Evolutionary conservation across 257 asterid species (phyloP).

Genomic region (Scutellaria galericulata): DNA sequence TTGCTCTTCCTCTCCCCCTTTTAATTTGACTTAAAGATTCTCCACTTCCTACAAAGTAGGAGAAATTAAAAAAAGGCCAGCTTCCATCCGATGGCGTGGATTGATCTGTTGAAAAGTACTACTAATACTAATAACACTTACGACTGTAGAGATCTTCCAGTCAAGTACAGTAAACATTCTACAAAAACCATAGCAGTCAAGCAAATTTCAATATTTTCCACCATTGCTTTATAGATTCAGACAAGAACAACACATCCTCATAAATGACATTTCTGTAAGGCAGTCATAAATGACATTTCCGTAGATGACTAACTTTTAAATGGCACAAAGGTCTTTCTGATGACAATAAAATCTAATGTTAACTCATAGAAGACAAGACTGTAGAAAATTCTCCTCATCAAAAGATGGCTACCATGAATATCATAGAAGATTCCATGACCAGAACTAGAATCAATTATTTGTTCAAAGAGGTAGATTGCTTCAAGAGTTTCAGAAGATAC

Average conservation of each 20-base stretch:
- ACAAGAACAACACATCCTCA: slow-evolving; percentile 19
- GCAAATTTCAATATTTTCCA: slow-evolving; percentile 15
- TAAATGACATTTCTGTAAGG: slow-evolving; percentile 9
- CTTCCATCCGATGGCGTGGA: slow-evolving; percentile 21
- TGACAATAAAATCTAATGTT: background rate
- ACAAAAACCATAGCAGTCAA: background rate
- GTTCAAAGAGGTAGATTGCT: slow-evolving; percentile 22
- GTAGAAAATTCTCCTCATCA: background rate
- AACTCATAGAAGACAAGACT: slow-evolving; percentile 3
- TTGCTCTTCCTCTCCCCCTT: slow-evolving; percentile 2
- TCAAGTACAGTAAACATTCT: background rate
- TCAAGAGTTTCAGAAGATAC: slow-evolving; percentile 47
- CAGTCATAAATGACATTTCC: slow-evolving; percentile 5
- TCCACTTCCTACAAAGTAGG: slow-evolving; percentile 9
- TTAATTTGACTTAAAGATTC: background rate
- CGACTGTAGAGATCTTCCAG: background rate
- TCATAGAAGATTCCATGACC: slow-evolving; percentile 27
- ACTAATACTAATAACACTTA: background rate
- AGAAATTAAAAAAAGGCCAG: slow-evolving; percentile 20
- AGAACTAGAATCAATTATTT: slow-evolving; percentile 26
- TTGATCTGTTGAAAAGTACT: background rate
- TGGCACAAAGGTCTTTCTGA: background rate
- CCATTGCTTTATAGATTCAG: slow-evolving; percentile 16
- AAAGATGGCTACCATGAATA: slow-evolving; percentile 9
- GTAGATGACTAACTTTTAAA: slow-evolving; percentile 11